Base-by-base conservation (phyloP, 139 green algal species). In the Desmodesmus armatus region DNA sequence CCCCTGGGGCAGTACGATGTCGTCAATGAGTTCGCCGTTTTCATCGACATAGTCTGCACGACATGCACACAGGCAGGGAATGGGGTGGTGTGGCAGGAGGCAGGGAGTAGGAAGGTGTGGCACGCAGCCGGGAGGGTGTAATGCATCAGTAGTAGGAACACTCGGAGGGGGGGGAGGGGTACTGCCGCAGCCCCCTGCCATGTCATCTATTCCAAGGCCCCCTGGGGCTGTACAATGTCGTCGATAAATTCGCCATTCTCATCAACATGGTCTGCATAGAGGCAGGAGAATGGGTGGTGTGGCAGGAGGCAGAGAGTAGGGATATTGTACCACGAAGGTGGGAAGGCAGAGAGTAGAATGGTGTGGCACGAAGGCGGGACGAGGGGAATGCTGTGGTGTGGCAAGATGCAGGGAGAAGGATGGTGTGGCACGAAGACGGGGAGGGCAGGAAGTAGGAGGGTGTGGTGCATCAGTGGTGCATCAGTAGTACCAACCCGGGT, bases 261-360 rank as follows among this genome's bases (percentile, higher is more conserved):
- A 53, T 87, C 86, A 25, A 87, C 65, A 43, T 89, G 87, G 51
- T 89, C 86, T 37, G 70, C 47, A 80, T 9, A 60, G 73, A 23
- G 2, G 4, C 66, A 74, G 43, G 31, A 72, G 31, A 25, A 72
- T 3, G n/a, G 23, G 63, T 2, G 47, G 47, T 15, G 17, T 13
- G 13, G 47, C 47, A 58, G 17, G 47, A 58, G n/a, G n/a, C n/a
- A 23, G 47, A 23, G 47, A 58, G 47, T 58, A 15, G 17, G 47
- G 13, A 58, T 13, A 15, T 58, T 58, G 47, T 15, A 13, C 47
- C 47, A 23, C 47, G 47, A 15, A 58, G 47, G 13, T 15, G 17
- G 17, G 47, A 13, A 58, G 47, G 47, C 47, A 23, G 47, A 13
- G 17, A 13, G 47, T 15, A 58, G 47, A 58, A n/a, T n/a, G n/a